Evolutionary conservation across 164 flowering plant genomes (phyloP).

Genomic region (Houttuynia cordata): DNA sequence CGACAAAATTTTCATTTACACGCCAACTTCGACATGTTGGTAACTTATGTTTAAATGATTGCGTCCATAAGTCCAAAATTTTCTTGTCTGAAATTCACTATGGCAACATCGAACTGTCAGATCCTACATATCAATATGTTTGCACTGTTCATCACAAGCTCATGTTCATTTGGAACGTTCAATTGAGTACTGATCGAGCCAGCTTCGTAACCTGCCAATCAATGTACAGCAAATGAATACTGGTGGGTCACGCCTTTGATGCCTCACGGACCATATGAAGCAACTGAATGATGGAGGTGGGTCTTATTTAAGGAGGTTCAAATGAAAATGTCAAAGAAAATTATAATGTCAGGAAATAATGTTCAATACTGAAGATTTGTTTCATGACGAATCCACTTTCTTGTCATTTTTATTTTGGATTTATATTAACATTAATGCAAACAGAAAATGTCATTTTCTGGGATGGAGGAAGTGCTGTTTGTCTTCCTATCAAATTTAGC

Average conservation of each 20-base stretch:
- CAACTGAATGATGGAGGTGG: neutral
- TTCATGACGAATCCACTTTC: neutral
- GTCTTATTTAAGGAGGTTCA: neutral
- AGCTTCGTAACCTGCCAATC: neutral
- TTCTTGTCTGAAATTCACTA: too few species aligned
- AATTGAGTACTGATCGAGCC: neutral
- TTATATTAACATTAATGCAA: neutral
- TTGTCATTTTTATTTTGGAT: neutral
- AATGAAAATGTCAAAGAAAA: too few species aligned
- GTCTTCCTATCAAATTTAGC: slow-evolving; percentile 9
- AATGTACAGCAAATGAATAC: neutral
- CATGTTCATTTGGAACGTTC: neutral
- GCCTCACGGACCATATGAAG: neutral
- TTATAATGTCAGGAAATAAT: too few species aligned
- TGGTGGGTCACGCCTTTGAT: neutral
- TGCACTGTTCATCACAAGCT: neutral
- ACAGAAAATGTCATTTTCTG: neutral
- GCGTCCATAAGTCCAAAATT: too few species aligned
- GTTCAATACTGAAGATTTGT: neutral
- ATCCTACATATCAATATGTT: neutral
- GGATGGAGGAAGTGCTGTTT: slow-evolving; percentile 1
- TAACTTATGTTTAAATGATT: too few species aligned
- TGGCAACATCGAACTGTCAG: too few species aligned
- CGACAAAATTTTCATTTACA: too few species aligned
- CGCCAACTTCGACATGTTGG: too few species aligned